Base-by-base conservation (phyloP, 1,284 basidiomycete species). In the Rhodotorula sp. region DNA sequence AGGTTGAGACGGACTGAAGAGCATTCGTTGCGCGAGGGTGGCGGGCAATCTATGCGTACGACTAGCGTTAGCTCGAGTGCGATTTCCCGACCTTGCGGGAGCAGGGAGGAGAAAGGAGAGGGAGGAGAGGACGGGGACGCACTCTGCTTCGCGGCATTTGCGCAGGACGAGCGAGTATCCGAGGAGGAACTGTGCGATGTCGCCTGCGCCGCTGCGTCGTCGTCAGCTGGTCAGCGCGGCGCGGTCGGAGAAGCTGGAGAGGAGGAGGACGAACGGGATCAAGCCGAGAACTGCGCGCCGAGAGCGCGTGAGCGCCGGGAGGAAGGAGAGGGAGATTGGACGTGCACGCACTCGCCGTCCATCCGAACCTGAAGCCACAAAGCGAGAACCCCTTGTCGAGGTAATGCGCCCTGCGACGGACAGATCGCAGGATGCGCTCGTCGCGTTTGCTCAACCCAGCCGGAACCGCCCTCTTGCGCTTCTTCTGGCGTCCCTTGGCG, bases 331-430 rank as follows among this genome's bases (percentile, higher is more conserved):
- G 19, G 9, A 17, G 13, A 15, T 3, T 3, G 39, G 19, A 17
- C 39, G n/a, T n/a, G 39, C 11, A 44, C 39, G 39, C 39, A 44
- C 39, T 55, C 9, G 63, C 62, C 2, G 67, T 68, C 65, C 65
- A 72, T 0, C 70, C 70, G 47, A 74, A 65, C 10, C 67, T 55
- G 65, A 96, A 81, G 4, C 94, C 92, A 76, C 89, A 91, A 17
- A 97, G 64, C 58, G 80, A 84, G 83, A 97, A 91, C 11, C 91
- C 90, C 81, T 93, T 94, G 84, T 98, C 94, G 65, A 98, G 89
- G 78, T 89, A 87, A 79, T 94, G 92, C 0, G 94, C 94, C 13
- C 94, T 72, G 84, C 62, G 84, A 83, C 78, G 53, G 15, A 78
- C 70, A 24, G 75, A 72, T 17, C 70, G 60, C 2, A 77, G 65